Percentiles rank a stretch among this genome's conserved stretches.
Conservation (phyloP, 163 green algal species). For the Volvox carteri region DNA sequence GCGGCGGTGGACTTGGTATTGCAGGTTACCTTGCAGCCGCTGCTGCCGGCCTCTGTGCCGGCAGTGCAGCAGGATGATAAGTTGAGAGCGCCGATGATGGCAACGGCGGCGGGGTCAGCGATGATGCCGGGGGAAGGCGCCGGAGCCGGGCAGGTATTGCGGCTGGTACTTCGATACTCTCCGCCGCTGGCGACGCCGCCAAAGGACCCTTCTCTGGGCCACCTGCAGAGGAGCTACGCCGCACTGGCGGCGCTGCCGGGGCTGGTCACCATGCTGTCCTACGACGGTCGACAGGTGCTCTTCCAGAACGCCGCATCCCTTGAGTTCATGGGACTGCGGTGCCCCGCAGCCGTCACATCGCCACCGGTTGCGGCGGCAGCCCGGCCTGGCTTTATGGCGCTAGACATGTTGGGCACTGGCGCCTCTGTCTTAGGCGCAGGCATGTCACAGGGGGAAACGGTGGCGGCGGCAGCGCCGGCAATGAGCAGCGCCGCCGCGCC, state of each 20-base stretch:
- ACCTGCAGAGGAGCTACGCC: not conserved
- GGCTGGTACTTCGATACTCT: not conserved
- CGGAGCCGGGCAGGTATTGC: not conserved
- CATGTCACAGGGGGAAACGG: no score
- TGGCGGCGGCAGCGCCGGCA: no score
- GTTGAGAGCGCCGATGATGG: not conserved
- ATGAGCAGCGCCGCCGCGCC: no score
- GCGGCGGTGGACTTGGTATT: no score
- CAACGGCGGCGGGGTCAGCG: not conserved
- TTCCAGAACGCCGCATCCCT: slow-evolving; percentile 17
- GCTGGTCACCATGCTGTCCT: not conserved
- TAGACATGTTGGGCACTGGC: no score
- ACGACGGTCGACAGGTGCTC: not conserved
- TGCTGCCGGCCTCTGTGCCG: no score
- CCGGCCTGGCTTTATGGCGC: no score
- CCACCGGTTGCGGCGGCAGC: not conserved
- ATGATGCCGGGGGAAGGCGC: not conserved
- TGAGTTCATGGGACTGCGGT: not conserved
- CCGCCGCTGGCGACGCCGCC: not conserved
- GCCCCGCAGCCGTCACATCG: not conserved
- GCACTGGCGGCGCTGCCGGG: not conserved
- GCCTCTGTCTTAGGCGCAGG: no score
- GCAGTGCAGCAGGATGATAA: no score
- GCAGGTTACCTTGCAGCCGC: not conserved
- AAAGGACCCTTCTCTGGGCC: not conserved